A percentile compares a stretch with the other conserved stretches of the same genome.
These are phyloP conservation scores for Rhizopogon vulgaris DNA, from an alignment of 768 basidiomycete genomes.

Conservation along the genomic window DNA sequence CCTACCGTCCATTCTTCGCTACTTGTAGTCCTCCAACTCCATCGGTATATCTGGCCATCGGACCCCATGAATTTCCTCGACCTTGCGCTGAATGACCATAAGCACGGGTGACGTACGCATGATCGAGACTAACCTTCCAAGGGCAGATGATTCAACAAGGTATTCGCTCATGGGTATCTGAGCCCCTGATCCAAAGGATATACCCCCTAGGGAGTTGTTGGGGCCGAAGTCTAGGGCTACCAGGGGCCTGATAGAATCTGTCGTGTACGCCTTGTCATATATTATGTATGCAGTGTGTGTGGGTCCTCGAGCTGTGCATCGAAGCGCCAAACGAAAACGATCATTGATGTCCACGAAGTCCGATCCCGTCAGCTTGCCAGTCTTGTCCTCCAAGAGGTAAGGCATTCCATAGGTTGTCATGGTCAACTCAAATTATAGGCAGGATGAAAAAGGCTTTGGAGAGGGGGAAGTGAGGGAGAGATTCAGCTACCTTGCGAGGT, in stretches of 20 bases:
- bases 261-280: slow-evolving; percentile 33
- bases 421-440: slow-evolving; percentile 11
- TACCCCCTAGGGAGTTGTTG: slow-evolving; percentile 43
- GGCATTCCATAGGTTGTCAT: slow-evolving; percentile 51
- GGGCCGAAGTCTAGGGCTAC: slow-evolving; percentile 47
- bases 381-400: slow-evolving; percentile 59
- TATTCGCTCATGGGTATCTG: slow-evolving; percentile 47
- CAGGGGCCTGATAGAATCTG: slow-evolving; percentile 30
- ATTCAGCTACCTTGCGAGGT: slow-evolving; percentile 6
- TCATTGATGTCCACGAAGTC: slow-evolving; percentile 61
- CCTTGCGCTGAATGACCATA: slow-evolving; percentile 28
- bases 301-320: slow-evolving; percentile 39
- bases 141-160: slow-evolving; percentile 33
- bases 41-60: slow-evolving; percentile 56
- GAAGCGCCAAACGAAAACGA: slow-evolving; percentile 45
- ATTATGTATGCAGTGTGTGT: slow-evolving; percentile 47
- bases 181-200: slow-evolving; percentile 35
- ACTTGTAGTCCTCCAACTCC: slow-evolving; percentile 42
- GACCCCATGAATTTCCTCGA: slow-evolving; percentile 50
- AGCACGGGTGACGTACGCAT: background rate
- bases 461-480: slow-evolving; percentile 2
- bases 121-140: slow-evolving; percentile 36
- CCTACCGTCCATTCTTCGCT: slow-evolving; percentile 65
- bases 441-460: background rate
- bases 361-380: slow-evolving; percentile 45